These are phyloP conservation scores for Acanthamoeba royreba DNA, from an alignment of 208 protist genomes.

Conservation along the genomic window DNA sequence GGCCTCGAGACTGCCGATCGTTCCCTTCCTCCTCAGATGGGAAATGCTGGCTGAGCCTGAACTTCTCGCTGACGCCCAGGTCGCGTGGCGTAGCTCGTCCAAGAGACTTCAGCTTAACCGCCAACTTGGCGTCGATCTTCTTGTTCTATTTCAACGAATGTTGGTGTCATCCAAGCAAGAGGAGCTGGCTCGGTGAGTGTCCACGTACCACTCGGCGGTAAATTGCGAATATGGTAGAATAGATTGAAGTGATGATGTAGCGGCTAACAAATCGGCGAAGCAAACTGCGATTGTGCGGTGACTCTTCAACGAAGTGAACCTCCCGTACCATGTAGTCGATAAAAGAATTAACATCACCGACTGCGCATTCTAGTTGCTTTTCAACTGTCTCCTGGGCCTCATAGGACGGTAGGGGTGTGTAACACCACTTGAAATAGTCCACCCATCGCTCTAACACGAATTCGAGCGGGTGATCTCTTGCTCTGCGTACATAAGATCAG, in stretches of 20 bases:
- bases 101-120: background rate
- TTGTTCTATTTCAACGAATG: too few relatives aligned
- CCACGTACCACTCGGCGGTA: background rate
- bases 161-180: too few relatives aligned
- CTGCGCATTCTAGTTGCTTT: background rate
- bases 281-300: background rate
- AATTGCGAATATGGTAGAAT: background rate
- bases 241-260: background rate
- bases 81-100: background rate
- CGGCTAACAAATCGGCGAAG: background rate
- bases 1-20: background rate
- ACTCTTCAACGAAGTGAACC: background rate
- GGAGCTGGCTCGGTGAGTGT: too few relatives aligned
- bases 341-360: background rate
- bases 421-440: conserved; percentile 16
- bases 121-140: background rate
- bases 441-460: background rate
- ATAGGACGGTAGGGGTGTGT: background rate
- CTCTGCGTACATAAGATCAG: background rate
- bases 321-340: background rate
- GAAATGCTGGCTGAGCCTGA: background rate
- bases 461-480: background rate
- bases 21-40: background rate
- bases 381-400: background rate
- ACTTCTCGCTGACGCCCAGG: background rate